phyloP scores from a whole-genome alignment of 2,329 filamentous ascomycete genomes.

The Scedosporium aurantiacum region DNA sequence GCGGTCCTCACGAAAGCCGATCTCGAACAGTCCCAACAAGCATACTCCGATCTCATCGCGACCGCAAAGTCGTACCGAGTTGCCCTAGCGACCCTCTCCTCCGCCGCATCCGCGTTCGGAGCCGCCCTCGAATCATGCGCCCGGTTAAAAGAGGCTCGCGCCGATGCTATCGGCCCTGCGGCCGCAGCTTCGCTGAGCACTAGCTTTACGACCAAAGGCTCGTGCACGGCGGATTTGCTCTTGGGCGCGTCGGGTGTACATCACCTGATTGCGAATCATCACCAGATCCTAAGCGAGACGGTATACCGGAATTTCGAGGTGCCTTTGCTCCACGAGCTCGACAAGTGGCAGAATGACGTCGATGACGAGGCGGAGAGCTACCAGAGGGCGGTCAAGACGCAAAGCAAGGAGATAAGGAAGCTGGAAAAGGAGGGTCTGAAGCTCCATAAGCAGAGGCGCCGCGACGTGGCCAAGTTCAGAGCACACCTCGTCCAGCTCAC shows the following conservation, averaged over 20 bases:
- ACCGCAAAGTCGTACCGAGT: slow-evolving; percentile 54
- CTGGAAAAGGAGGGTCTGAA: slow-evolving; percentile 56
- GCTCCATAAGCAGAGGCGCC: slow-evolving; percentile 46
- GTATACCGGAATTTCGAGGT: slow-evolving; percentile 60
- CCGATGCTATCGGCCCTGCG: slow-evolving; percentile 38
- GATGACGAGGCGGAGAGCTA: slow-evolving; percentile 55
- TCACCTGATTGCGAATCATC: slow-evolving; percentile 58
- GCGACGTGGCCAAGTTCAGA: slow-evolving; percentile 51
- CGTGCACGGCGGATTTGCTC: slow-evolving; percentile 53
- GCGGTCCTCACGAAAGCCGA: slow-evolving; percentile 52
- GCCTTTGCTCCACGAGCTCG: slow-evolving; percentile 56
- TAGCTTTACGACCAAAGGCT: slow-evolving; percentile 34
- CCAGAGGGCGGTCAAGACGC: slow-evolving; percentile 39
- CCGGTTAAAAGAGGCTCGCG: slow-evolving; percentile 55
- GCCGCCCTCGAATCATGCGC: slow-evolving; percentile 56
- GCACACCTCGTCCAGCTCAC: slow-evolving; percentile 55
- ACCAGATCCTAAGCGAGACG: slow-evolving; percentile 58
- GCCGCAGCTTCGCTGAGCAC: slow-evolving; percentile 25
- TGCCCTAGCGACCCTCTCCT: slow-evolving; percentile 49
- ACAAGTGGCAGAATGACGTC: slow-evolving; percentile 51
- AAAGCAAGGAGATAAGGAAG: slow-evolving; percentile 48
- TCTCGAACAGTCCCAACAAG: slow-evolving; percentile 49
- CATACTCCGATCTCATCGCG: slow-evolving; percentile 50
- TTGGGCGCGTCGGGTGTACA: slow-evolving; percentile 54
- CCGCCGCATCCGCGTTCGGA: slow-evolving; percentile 52